These are phyloP conservation scores for Fusarium globosum DNA, from an alignment of 2,329 filamentous ascomycete genomes.

Conservation along the genomic window DNA sequence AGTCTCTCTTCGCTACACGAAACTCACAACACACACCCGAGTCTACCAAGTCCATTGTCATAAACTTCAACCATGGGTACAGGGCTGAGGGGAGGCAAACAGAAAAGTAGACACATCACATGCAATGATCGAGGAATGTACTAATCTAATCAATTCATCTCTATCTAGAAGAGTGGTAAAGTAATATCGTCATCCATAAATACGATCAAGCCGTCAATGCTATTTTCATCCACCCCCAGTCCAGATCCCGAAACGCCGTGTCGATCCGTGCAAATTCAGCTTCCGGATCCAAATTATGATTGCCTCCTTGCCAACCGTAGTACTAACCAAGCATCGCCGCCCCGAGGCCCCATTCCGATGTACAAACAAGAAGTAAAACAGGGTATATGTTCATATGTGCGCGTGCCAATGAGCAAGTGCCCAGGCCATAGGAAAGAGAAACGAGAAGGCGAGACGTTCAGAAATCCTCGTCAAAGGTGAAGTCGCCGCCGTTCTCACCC, in stretches of 20 bases:
- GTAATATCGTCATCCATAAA: conserved; percentile 43
- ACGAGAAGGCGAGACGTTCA: conserved; percentile 62
- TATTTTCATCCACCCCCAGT: conserved; percentile 40
- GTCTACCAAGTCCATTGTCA: not conserved
- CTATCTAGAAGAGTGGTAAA: conserved; percentile 38
- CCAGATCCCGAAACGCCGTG: conserved; percentile 39
- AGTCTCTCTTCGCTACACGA: not conserved
- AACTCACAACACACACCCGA: not conserved
- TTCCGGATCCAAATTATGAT: conserved; percentile 34
- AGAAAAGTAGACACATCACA: not conserved
- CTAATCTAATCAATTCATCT: conserved; percentile 37
- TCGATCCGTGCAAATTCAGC: conserved; percentile 34
- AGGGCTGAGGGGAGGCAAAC: not conserved
- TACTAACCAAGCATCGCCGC: conserved; percentile 34
- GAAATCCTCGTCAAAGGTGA: conserved; percentile 97
- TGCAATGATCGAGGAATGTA: not conserved
- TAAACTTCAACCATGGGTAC: not conserved
- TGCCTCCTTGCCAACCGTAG: conserved; percentile 13
- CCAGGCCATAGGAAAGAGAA: conserved; percentile 12
- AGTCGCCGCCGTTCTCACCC: conserved; percentile 77
- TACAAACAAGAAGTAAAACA: conserved; percentile 40
- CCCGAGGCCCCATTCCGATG: conserved; percentile 40
- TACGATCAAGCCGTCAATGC: conserved; percentile 40
- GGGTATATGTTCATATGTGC: conserved; percentile 43
- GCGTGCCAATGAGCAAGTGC: conserved; percentile 4